These are phyloP conservation scores for Cladophialophora chaetospira DNA, from an alignment of 2,329 filamentous ascomycete genomes.

Conservation along the genomic window DNA sequence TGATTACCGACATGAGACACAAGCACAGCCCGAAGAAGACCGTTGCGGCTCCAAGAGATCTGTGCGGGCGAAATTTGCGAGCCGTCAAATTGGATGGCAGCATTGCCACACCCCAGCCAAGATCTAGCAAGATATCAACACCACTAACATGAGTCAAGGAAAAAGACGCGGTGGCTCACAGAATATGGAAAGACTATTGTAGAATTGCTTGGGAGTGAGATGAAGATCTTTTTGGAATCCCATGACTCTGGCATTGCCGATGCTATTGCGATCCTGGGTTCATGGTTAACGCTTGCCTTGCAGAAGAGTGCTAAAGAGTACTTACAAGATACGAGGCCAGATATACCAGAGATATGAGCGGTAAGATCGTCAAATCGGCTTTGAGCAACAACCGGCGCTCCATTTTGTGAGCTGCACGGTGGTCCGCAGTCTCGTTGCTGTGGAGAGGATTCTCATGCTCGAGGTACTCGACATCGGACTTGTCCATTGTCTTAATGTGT, in stretches of 20 bases:
- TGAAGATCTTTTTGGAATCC: conserved; percentile 17
- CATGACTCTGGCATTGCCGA: conserved; percentile 16
- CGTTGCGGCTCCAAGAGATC: conserved; percentile 2
- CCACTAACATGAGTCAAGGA: neutral
- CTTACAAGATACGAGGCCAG: neutral
- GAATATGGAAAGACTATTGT: conserved; percentile 18
- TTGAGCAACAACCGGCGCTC: neutral
- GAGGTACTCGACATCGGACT: too few species aligned
- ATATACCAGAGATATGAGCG: neutral
- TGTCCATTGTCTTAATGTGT: too few species aligned
- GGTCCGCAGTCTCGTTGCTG: too few species aligned
- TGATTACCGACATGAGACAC: neutral
- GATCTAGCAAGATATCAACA: neutral
- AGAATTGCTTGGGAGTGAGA: conserved; percentile 14
- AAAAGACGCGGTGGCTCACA: neutral
- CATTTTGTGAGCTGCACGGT: too few species aligned
- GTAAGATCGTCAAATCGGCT: neutral
- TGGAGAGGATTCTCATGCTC: too few species aligned
- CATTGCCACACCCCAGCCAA: conserved; percentile 10
- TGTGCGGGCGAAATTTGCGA: conserved; percentile 6
- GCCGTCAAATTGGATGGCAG: conserved; percentile 9
- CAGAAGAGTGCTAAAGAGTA: neutral
- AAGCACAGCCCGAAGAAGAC: conserved; percentile 8
- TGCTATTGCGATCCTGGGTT: conserved; percentile 15
- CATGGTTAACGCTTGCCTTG: neutral